Evolutionary conservation across 768 basidiomycete species (phyloP), one percentile per base, ranked within the genome.

Genomic region (Sutorius australiensis): DNA sequence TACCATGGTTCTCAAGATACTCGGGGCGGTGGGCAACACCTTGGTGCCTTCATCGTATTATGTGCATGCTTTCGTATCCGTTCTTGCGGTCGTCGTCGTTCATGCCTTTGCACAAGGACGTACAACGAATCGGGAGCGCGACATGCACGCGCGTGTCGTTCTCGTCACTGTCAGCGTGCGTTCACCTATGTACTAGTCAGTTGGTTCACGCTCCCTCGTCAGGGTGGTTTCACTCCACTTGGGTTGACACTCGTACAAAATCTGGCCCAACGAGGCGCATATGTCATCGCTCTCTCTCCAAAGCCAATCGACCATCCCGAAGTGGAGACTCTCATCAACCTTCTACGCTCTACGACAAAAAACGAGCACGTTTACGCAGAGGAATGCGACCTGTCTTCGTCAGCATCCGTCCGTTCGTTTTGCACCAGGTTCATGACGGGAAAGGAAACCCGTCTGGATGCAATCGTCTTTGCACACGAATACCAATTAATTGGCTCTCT

Each of bases 341-440:
- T 91, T 48, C 67, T 94, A 27, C 84, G 89, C 41, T 75, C 77
- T 0, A 79, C 83, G 3, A 84, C 84, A 16, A 78, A 78, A 41
- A 94, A 94, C 70, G 82, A 89, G 57, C 73, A 86, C 48, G 82
- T 95, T 49, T 93, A 73, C 64, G 89, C 87, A 12, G 92, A 94
- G 54, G 73, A 87, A 49, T 92, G 89, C 60, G 85, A 92, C 63
- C 70, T 92, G 0, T 53, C 77, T 0, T 86, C 86, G 0, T 81
- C 89, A 0, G 68, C 77, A 0, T 84, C 85, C 17, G 80, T 95
- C 13, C 79, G 82, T 31, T 71, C 74, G 9, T 93, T 95, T 64
- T 87, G 83, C 61, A 79, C 77, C 0, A 72, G 76, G 9, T 92
- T 93, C 68, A 65, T 86, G 54, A 81, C 81, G 3, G 81, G 77